Evolutionary conservation across 129 eudicot genomes (phyloP).

Genomic region (Flaveria trinervia): DNA sequence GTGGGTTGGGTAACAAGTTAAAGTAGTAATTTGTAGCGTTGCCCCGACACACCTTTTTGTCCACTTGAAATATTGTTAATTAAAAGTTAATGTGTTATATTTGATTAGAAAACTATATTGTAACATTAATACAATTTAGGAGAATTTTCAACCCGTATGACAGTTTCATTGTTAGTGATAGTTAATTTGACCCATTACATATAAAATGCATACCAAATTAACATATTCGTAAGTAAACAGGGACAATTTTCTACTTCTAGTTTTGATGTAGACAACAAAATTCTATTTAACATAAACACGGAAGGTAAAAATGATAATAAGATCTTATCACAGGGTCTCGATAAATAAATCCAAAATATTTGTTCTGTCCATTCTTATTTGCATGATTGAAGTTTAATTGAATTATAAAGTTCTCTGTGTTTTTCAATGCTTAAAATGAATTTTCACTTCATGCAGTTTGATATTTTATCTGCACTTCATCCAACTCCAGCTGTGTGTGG

Average conservation of each 20-base stretch:
- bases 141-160: not conserved
- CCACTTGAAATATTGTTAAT: not conserved
- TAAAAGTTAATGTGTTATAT: not conserved
- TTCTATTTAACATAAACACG: not conserved
- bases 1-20: not conserved
- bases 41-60: not conserved
- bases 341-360: not conserved
- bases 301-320: not conserved
- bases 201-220: not conserved
- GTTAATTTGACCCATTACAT: not conserved
- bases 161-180: not conserved
- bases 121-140: not conserved
- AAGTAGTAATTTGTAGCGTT: not conserved
- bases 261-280: conserved; percentile 6
- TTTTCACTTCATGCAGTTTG: conserved; percentile 55
- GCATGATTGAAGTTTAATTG: not conserved
- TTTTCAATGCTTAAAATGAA: conserved; percentile 10
- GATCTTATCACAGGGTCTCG: conserved; percentile 2
- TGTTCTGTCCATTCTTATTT: conserved; percentile 7
- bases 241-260: not conserved
- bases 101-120: not conserved
- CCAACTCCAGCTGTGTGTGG: conserved; percentile 99
- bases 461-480: conserved; percentile 83
- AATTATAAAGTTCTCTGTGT: not conserved
- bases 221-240: not conserved